Percentiles rank a stretch among this genome's conserved stretches.
phyloP scores from a whole-genome alignment of 2,329 filamentous ascomycete species.

The Fusarium luffae region DNA sequence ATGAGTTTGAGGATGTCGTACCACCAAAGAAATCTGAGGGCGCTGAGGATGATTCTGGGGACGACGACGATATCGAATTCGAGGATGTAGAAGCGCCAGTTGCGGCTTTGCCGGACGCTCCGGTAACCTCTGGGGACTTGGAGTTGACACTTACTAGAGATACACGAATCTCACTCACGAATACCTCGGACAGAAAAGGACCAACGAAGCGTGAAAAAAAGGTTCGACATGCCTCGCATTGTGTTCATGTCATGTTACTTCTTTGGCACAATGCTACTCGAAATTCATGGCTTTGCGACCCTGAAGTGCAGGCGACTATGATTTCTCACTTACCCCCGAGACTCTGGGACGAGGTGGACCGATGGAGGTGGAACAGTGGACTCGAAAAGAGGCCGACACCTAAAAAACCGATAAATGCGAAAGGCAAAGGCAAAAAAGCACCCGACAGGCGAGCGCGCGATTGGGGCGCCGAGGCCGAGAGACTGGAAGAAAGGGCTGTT shows the following conservation, averaged over 20 bases:
- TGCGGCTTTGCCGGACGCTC: constrained; percentile 59
- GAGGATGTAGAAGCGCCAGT: constrained; percentile 74
- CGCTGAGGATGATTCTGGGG: constrained; percentile 48
- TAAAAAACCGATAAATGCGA: constrained; percentile 42
- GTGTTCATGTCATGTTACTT: constrained; percentile 86
- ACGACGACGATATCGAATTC: constrained; percentile 64
- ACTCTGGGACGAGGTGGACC: constrained; percentile 77
- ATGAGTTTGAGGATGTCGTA: constrained; percentile 63
- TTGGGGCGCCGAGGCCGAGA: constrained; percentile 77
- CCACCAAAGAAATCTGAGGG: constrained; percentile 51
- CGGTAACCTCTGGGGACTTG: constrained; percentile 71
- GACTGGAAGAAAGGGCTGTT: constrained; percentile 74
- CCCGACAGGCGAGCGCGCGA: constrained; percentile 60
- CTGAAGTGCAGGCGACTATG: constrained; percentile 78
- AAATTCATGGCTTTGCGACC: constrained; percentile 86
- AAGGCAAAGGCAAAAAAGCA: constrained; percentile 53
- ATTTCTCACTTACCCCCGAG: constrained; percentile 76
- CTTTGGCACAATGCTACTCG: constrained; percentile 90
- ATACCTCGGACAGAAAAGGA: constrained; percentile 78
- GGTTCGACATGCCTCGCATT: constrained; percentile 82
- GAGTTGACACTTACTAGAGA: constrained; percentile 76
- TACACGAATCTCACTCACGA: constrained; percentile 68
- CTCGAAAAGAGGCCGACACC: constrained; percentile 58
- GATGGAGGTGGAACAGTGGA: constrained; percentile 77
- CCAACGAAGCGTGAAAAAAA: constrained; percentile 85